Percentiles rank a stretch among this genome's conserved stretches.
Conservation (phyloP, 2,329 filamentous ascomycete genomes). For the Dichotomopilus funicola region DNA sequence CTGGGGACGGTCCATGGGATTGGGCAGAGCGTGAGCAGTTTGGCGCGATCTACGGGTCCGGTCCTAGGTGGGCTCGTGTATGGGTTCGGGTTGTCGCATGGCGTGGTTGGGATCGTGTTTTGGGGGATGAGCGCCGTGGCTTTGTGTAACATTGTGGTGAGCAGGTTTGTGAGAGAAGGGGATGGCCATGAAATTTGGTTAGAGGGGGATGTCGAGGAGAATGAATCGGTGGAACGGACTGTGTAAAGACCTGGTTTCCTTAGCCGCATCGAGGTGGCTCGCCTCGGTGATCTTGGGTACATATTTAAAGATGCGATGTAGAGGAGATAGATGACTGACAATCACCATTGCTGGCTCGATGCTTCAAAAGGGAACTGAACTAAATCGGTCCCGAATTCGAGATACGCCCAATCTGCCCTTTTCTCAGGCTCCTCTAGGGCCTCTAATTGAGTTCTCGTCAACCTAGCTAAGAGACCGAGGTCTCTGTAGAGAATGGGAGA, state of each 20-base stretch:
- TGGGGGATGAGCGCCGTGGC: conserved; percentile 50
- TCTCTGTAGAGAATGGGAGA: too few relatives aligned
- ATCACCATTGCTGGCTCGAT: too few relatives aligned
- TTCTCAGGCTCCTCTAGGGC: too few relatives aligned
- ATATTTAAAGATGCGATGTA: too few relatives aligned
- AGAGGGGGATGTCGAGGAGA: conserved; percentile 52
- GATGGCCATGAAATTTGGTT: conserved; percentile 60
- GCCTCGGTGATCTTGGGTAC: too few relatives aligned
- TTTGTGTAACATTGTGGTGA: conserved; percentile 42
- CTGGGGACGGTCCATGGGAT: conserved; percentile 52
- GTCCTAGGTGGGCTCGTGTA: conserved; percentile 55
- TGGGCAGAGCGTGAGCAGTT: conserved; percentile 52
- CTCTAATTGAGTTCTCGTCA: too few relatives aligned
- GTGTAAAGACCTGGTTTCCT: neutral
- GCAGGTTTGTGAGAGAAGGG: conserved; percentile 52
- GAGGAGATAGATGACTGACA: too few relatives aligned
- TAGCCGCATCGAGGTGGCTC: too few relatives aligned
- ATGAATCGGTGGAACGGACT: neutral
- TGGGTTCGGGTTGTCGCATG: conserved; percentile 49
- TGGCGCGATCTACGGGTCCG: conserved; percentile 54
- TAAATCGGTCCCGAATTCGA: too few relatives aligned
- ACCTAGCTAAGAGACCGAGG: too few relatives aligned
- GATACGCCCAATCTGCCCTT: too few relatives aligned
- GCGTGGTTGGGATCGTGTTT: conserved; percentile 52
- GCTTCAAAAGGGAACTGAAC: too few relatives aligned